Evolutionary conservation across 352 stramenopile species (phyloP), one percentile per base, ranked within the genome.

Genomic region (Thalassiosira ordinaria): DNA sequence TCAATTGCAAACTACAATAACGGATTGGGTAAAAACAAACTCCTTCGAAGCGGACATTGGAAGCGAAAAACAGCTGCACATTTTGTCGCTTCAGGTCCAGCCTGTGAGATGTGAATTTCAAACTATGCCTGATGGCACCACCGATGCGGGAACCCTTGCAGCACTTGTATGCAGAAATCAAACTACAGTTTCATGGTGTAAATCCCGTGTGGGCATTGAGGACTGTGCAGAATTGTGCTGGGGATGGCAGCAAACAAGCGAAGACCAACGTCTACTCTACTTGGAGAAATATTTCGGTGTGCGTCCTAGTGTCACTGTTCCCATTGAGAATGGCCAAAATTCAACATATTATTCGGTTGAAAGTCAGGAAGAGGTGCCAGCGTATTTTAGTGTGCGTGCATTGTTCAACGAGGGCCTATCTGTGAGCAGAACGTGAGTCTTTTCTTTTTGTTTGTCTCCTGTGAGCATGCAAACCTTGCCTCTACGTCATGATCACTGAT

Each of bases 101-200:
- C 87, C 87, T 9, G 60, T 78, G 26, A 74, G 87, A 33, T 92
- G 87, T 56, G 52, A 72, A 29, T 90, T 82, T 51, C 82, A 90
- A 63, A 37, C 39, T 26, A 27, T 57, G 29, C 56, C 46, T 14
- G 78, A 76, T n/a, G n/a, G n/a, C n/a, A n/a, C n/a, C n/a, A n/a
- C n/a, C n/a, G n/a, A n/a, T n/a, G n/a, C n/a, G n/a, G n/a, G n/a
- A n/a, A n/a, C n/a, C n/a, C n/a, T n/a, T n/a, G n/a, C n/a, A n/a
- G n/a, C n/a, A n/a, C n/a, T n/a, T n/a, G n/a, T n/a, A n/a, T n/a
- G n/a, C n/a, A n/a, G n/a, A n/a, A n/a, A n/a, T n/a, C n/a, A n/a
- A n/a, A n/a, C n/a, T n/a, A n/a, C n/a, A n/a, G n/a, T n/a, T n/a
- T n/a, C n/a, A n/a, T n/a, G n/a, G n/a, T n/a, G n/a, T n/a, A n/a